Evolutionary conservation across 2,329 filamentous ascomycete genomes (phyloP).

Genomic region (Sordariomycetes sp.): DNA sequence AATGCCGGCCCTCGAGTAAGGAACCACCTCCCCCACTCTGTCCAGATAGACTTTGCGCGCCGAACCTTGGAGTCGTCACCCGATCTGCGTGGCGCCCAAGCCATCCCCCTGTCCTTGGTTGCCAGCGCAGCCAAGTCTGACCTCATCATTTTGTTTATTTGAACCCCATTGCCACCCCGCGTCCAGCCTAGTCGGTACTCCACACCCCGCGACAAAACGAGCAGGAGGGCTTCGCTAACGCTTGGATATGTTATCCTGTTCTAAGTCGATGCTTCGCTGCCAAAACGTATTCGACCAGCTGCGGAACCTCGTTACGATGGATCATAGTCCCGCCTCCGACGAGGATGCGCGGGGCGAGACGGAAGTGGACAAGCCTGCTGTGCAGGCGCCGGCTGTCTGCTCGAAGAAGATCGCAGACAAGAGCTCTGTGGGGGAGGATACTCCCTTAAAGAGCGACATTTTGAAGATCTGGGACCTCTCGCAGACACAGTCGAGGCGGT

Average conservation of each 20-base stretch:
- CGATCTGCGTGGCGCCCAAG: neutral
- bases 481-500: neutral
- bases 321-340: neutral
- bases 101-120: neutral
- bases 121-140: neutral
- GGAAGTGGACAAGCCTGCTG: neutral
- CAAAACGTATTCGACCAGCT: constrained; percentile 14
- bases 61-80: neutral
- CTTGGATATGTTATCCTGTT: neutral
- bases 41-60: neutral
- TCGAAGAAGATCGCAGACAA: neutral
- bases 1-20: constrained; percentile 17
- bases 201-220: neutral
- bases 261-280: constrained; percentile 11
- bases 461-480: neutral
- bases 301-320: constrained; percentile 2
- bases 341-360: neutral
- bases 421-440: neutral
- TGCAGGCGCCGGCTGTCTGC: neutral
- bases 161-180: neutral
- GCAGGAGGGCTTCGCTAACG: neutral
- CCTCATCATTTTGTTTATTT: neutral
- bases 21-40: neutral
- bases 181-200: neutral
- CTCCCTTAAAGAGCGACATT: neutral